These are phyloP conservation scores for Colletotrichum lupini DNA, from an alignment of 2,329 filamentous ascomycete species.

Conservation along the genomic window DNA sequence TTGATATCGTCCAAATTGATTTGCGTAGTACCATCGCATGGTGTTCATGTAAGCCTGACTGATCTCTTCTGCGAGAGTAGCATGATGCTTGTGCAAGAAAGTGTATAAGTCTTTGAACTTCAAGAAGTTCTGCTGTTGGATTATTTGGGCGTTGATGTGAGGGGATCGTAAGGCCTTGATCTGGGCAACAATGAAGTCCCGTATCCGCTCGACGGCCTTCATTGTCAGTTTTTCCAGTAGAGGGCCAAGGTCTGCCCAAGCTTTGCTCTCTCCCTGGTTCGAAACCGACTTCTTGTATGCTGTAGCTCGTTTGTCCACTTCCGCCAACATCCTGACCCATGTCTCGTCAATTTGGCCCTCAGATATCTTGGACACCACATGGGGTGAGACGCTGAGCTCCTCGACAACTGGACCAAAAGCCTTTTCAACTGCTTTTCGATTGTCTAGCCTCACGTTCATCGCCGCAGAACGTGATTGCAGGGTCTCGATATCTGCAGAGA, in stretches of 20 bases:
- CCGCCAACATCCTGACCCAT: slow-evolving; percentile 85
- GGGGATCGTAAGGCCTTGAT: slow-evolving; percentile 94
- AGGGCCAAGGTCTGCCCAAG: slow-evolving; percentile 84
- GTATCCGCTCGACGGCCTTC: slow-evolving; percentile 88
- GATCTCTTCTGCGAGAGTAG: slow-evolving; percentile 88
- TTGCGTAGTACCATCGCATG: slow-evolving; percentile 98
- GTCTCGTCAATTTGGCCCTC: slow-evolving; percentile 90
- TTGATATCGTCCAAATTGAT: slow-evolving; percentile 90
- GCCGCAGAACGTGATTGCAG: slow-evolving; percentile 87
- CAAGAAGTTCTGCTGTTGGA: slow-evolving; percentile 92
- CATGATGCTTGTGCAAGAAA: slow-evolving; percentile 86
- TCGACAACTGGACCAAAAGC: slow-evolving; percentile 89
- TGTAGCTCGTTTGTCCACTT: slow-evolving; percentile 82
- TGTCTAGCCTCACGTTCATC: slow-evolving; percentile 86
- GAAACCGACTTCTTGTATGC: slow-evolving; percentile 76
- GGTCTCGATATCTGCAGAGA: slow-evolving; percentile 95
- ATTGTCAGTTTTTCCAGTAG: slow-evolving; percentile 85
- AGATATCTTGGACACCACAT: slow-evolving; percentile 84
- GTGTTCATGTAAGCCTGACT: slow-evolving; percentile 95
- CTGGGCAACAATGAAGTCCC: slow-evolving; percentile 93
- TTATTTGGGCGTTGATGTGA: slow-evolving; percentile 96
- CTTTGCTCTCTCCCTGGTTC: slow-evolving; percentile 74
- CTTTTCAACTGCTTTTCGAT: slow-evolving; percentile 89
- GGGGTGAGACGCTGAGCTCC: slow-evolving; percentile 88
- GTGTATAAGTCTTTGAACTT: slow-evolving; percentile 88